Base-by-base conservation (phyloP, 345 rosid species). In the Populus nigra region DNA sequence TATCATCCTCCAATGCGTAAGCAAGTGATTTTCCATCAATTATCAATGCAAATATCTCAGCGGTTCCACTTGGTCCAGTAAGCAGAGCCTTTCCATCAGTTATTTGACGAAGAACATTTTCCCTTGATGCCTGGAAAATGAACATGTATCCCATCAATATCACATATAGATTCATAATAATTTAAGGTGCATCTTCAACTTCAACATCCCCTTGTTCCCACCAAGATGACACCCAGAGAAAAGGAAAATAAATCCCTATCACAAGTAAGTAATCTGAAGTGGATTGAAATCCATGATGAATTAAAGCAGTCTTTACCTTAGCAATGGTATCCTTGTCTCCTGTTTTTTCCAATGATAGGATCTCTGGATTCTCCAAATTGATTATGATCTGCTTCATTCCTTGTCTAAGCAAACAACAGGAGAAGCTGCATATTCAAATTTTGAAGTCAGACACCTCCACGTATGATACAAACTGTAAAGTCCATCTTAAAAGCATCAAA, bases 1-100 rank as follows among this genome's bases (percentile, higher is more conserved):
- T 66, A 78, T 90, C 91, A 80, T 93, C 95, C 71, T 91, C 97
- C 74, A 94, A 84, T 13, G 98, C 98, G 78, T 91, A 90, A 74
- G 97, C 78, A 55, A 95, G 99, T 67, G 99, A 95, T 79, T 91
- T 95, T 61, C 99, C 98, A 86, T 94, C 97, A 77, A 94, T 91
- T 80, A 94, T 90, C 83, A 94, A 82, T 59, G 98, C 97, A 88
- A 85, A 89, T 22, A 90, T 94, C 75, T 88, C 89, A 76, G 89
- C 76, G 66, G 81, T 86, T 63, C 87, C 93, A 76, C 80, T 82
- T 31, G 90, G 81, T 78, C 81, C 86, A 76, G 80, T 41, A 41
- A 89, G 71, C 87, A 84, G 93, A 71, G 81, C 72, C 78, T 85
- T 89, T 69, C 97, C 98, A 33, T 82, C 85, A 69, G 59, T 81